Base-by-base conservation (phyloP, 805 yeast species). In the Kockiozyma suomiensis region DNA sequence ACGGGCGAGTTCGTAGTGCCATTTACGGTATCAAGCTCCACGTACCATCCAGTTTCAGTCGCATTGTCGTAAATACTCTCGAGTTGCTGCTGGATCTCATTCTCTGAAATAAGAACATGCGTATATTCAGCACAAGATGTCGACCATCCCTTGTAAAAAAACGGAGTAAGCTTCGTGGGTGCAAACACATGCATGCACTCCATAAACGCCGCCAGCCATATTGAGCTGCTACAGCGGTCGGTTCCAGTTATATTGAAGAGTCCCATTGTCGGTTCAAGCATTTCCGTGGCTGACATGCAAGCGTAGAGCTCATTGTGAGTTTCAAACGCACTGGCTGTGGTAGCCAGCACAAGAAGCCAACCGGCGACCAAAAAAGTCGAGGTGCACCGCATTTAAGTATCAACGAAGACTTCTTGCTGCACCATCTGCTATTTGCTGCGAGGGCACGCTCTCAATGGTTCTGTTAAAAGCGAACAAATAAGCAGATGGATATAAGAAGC, bases 301-400 rank as follows among this genome's bases (percentile, higher is more conserved):
- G 55, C 26, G 19, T 23, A 42, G 30, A 51, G 55, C 37, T 51
- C 55, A 26, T 51, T 51, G 48, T 51, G 55, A 12, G 48, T 42
- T 13, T 40, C 40, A n/a, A 51, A 51, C 25, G n/a, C 41, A 4
- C 15, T 7, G n/a, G 3, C 51, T 12, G 28, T 21, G n/a, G 51
- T 3, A 37, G 37, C 37, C 23, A 26, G 21, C 6, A 17, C 21
- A 15, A 21, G 30, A 4, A 46, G 17, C 50, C 10, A 21, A 5
- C 15, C 6, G 21, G 7, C 47, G 21, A 38, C 15, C 6, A 38
- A 38, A 38, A n/a, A n/a, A 38, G 42, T 6, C 6, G 21, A 38
- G 42, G 7, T 38, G 13, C 7, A 5, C 21, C 42, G 15, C 42
- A 38, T 17, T n/a, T 7, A 38, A 38, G 7, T 7, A 30, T 6